Conservation (phyloP, 805 yeast species). For the Cyberlindnera euphorbiae region DNA sequence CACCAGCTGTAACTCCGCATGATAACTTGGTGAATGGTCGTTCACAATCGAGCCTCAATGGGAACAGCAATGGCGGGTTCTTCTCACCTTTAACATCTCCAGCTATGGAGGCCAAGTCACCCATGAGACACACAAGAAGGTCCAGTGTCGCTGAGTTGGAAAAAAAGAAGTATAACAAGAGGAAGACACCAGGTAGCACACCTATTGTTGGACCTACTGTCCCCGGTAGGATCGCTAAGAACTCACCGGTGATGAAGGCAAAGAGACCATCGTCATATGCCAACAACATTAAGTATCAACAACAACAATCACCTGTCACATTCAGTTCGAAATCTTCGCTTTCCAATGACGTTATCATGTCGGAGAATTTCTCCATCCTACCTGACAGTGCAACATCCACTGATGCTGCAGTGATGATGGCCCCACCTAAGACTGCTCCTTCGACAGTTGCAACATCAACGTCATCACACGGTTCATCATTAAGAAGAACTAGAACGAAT, state of each 20-base stretch:
- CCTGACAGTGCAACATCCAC: constrained; percentile 6
- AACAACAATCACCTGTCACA: no score
- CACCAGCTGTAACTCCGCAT: constrained; percentile 70
- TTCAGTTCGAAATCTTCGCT: no score
- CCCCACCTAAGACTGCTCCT: constrained; percentile 19
- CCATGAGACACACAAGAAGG: constrained; percentile 19
- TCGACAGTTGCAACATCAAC: constrained; percentile 1
- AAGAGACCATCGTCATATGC: constrained; percentile 22
- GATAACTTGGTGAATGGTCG: constrained; percentile 27
- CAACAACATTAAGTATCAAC: constrained; percentile 10
- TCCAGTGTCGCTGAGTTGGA: constrained; percentile 21
- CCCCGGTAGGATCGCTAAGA: constrained; percentile 29
- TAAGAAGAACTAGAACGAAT: constrained; percentile 19
- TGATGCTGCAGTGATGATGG: constrained; percentile 9
- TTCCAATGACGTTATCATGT: no score
- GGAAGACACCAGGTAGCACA: constrained; percentile 36
- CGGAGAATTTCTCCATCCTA: constrained; percentile 1
- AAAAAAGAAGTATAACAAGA: constrained; percentile 26
- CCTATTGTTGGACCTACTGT: constrained; percentile 35
- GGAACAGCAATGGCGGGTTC: constrained; percentile 15
- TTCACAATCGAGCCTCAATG: constrained; percentile 6
- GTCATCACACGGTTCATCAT: constrained; percentile 6
- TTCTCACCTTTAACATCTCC: constrained; percentile 61
- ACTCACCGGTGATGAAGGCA: constrained; percentile 36
- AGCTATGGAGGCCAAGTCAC: constrained; percentile 46